Evolutionary conservation across 129 eudicot genomes (phyloP), one percentile per base, ranked within the genome.

Genomic region (Dittrichia graveolens): DNA sequence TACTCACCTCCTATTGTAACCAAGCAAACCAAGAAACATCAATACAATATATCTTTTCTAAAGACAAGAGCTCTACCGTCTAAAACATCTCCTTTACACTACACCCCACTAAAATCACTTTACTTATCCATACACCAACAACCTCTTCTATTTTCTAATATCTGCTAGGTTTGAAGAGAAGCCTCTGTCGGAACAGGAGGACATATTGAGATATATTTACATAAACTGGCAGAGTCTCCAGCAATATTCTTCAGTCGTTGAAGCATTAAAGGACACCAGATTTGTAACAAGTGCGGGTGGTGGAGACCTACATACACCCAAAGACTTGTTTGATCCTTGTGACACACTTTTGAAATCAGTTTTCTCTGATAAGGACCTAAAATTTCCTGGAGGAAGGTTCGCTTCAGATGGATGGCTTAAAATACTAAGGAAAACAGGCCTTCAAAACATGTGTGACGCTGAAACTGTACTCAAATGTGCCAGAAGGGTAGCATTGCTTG

Each of bases 391-490:
- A 61, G 85, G 79, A 71, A 80, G 89, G 65, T 89, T 89, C 74
- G 75, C 76, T 47, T 49, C 91, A 43, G 92, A 83, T 47, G 86
- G 80, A 70, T 89, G 96, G 96, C 89, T 89, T 57, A 81, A 77
- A 53, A 83, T 89, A 65, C 79, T 86, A 24, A 78, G 89, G 70
- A 84, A 84, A 78, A 59, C 83, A 42, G 96, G 96, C 48, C 89
- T 89, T 73, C 78, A 82, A 48, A 86, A 81, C 49, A 74, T 87
- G 12, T 14, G 82, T 39, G 87, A 89, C 65, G 68, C 86, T 16
- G 87, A 86, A 71, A 75, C 86, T 40, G 67, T 89, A 43, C 85
- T 89, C 43, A 87, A 86, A 73, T 86, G 96, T 81, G 96, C 96
- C 35, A 83, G 72, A 63, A 86, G 83, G 53, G 87, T 89, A 18